Evolutionary conservation across 2,329 filamentous ascomycete species (phyloP), one percentile per base, ranked within the genome.

Genomic region (Sarocladium strictum): DNA sequence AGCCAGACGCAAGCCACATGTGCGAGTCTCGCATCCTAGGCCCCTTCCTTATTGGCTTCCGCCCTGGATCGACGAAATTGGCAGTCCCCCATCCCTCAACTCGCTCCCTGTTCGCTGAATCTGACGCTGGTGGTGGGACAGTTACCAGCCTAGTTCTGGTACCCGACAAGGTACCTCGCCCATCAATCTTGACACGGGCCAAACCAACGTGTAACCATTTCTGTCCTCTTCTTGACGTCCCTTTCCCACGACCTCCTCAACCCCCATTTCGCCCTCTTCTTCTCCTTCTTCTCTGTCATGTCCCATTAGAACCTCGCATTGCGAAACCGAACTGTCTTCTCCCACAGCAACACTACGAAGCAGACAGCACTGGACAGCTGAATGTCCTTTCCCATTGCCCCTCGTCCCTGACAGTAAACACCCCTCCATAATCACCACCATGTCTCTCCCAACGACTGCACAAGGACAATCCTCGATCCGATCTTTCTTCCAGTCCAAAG

Each of bases 401-500:
- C 47, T 51, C 47, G 27, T 51, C 15, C 3, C 26, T 7, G 10
- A 32, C 2, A n/a, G 12, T 14, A 11, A 12, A 49, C 43, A 49
- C 47, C 47, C 26, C 47, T 51, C 29, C 47, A 33, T 27, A 7
- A 38, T 19, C 41, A 29, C 53, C 56, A 61, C 56, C 60, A 75
- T 75, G 72, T 72, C 71, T 45, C 69, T 72, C 54, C 72, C 72
- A 45, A 68, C 65, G 11, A 62, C 64, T 38, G 63, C 66, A 56
- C 70, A 70, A 55, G 63, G 68, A 23, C 79, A 84, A 63, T 68
- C 76, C 37, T 84, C 82, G 45, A 85, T 86, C 61, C 79, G 77
- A 54, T 84, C 80, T 54, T 86, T 86, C 71, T 85, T 86, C 66
- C 73, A 72, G 41, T 69, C 72, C 55, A 77, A 78, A 60, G 64